Conservation (phyloP, 805 yeast genomes). For the Pichia paraexigua region DNA sequence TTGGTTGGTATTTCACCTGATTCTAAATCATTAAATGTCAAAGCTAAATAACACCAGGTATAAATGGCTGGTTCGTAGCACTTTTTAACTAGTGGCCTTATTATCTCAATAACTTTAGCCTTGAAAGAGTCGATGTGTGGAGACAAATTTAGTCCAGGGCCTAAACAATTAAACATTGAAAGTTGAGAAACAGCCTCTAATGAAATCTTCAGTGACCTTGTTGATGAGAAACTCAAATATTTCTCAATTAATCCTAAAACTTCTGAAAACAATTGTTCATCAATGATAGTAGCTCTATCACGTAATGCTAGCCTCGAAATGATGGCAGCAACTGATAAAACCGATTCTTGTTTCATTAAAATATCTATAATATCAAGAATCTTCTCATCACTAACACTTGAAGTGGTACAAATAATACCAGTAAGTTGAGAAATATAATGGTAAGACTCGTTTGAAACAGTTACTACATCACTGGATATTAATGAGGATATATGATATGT, state of each 20-base stretch:
- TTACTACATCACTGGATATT: conserved; percentile 10
- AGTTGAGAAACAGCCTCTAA: conserved; percentile 38
- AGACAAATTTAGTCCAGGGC: conserved; percentile 24
- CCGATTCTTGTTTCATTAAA: conserved; percentile 7
- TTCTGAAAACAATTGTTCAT: conserved; percentile 5
- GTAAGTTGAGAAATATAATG: conserved; percentile 19
- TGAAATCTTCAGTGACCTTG: conserved; percentile 18
- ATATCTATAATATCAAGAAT: conserved; percentile 6
- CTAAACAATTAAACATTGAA: conserved; percentile 38
- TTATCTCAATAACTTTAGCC: conserved; percentile 19
- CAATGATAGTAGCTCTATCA: conserved; percentile 18
- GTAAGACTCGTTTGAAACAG: conserved; percentile 20
- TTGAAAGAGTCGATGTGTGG: conserved; percentile 18
- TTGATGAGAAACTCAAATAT: conserved; percentile 14
- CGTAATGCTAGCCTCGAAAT: conserved; percentile 38
- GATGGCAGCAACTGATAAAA: conserved; percentile 36
- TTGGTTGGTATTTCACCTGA: conserved; percentile 9
- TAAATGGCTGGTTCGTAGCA: conserved; percentile 46
- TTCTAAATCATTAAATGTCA: conserved; percentile 22
- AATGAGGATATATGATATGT: conserved; percentile 12
- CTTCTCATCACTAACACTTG: conserved; percentile 14
- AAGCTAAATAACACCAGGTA: conserved; percentile 47
- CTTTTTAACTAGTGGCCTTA: conserved; percentile 40
- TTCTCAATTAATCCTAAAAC: conserved; percentile 19
- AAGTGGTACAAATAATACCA: conserved; percentile 33